Evolutionary conservation across 441 rosid genomes (phyloP).

Genomic region (Capsella rubella): DNA sequence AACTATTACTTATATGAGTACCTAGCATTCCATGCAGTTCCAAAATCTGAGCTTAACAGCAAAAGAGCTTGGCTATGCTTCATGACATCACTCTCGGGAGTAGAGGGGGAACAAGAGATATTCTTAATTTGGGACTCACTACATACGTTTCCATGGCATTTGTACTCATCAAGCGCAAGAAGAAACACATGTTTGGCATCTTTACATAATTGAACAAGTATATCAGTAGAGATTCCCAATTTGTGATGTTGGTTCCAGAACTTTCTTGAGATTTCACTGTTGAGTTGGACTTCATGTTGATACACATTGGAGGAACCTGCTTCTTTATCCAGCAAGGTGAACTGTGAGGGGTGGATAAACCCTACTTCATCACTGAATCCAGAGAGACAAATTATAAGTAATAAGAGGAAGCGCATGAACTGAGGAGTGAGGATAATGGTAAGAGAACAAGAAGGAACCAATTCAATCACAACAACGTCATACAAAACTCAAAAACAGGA

Average conservation of each 20-base stretch:
- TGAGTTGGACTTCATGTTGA: constrained; percentile 16
- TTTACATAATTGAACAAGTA: constrained; percentile 64
- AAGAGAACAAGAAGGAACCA: constrained; percentile 1
- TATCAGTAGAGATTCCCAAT: constrained; percentile 74
- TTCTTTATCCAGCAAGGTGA: constrained; percentile 56
- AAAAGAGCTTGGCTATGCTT: constrained; percentile 79
- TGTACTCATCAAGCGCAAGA: constrained; percentile 51
- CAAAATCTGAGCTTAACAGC: constrained; percentile 84
- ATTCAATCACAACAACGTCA: neutral
- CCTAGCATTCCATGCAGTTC: constrained; percentile 96
- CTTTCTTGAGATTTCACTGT: constrained; percentile 37
- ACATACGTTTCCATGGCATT: constrained; percentile 32
- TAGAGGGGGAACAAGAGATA: constrained; percentile 32
- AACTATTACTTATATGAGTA: constrained; percentile 28
- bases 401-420: neutral
- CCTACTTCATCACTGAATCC: constrained; percentile 81
- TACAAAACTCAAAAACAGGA: neutral
- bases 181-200: constrained; percentile 66
- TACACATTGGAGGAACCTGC: constrained; percentile 32
- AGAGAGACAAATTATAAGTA: neutral
- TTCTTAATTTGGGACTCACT: constrained; percentile 30
- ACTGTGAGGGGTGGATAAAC: constrained; percentile 84
- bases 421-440: neutral
- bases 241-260: constrained; percentile 85
- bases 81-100: constrained; percentile 60